Percentiles rank a stretch among this genome's conserved stretches.
phyloP scores from a whole-genome alignment of 257 asterid species.

The Solanum peruvianum region DNA sequence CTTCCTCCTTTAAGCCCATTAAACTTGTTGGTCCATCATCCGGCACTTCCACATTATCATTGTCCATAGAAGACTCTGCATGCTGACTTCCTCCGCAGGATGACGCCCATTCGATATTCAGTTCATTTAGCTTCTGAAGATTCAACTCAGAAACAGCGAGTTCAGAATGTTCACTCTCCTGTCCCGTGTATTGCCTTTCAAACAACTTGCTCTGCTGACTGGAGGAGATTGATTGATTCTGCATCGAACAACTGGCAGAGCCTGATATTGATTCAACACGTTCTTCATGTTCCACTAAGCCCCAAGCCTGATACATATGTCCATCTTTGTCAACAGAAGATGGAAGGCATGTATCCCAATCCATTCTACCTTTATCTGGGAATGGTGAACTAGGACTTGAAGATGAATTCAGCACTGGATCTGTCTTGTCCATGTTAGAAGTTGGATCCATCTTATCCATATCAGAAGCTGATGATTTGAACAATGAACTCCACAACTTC shows the following conservation, averaged over 20 bases:
- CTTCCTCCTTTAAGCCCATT: neutral
- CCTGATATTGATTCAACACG: neutral
- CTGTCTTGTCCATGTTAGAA: neutral
- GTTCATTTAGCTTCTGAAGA: conserved; percentile 2
- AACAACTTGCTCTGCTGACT: neutral
- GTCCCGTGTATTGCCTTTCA: neutral
- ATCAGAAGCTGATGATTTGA: conserved; percentile 19
- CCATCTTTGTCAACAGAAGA: conserved; percentile 3
- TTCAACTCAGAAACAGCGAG: neutral
- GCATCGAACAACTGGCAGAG: neutral
- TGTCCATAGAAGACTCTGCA: conserved; percentile 2
- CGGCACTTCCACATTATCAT: conserved; percentile 2
- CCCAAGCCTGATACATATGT: conserved; percentile 10
- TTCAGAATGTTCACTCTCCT: neutral
- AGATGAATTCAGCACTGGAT: neutral
- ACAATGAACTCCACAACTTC: conserved; percentile 38
- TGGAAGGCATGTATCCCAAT: conserved; percentile 9
- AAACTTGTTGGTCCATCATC: neutral
- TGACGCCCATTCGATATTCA: conserved; percentile 7
- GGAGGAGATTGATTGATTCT: neutral
- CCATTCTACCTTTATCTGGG: neutral
- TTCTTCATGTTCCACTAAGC: neutral
- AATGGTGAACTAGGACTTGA: neutral
- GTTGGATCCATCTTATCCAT: neutral
- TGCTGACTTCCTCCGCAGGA: conserved; percentile 9